Evolutionary conservation across 106 monocot genomes (phyloP).

Genomic region (Platanthera guangdongensis): DNA sequence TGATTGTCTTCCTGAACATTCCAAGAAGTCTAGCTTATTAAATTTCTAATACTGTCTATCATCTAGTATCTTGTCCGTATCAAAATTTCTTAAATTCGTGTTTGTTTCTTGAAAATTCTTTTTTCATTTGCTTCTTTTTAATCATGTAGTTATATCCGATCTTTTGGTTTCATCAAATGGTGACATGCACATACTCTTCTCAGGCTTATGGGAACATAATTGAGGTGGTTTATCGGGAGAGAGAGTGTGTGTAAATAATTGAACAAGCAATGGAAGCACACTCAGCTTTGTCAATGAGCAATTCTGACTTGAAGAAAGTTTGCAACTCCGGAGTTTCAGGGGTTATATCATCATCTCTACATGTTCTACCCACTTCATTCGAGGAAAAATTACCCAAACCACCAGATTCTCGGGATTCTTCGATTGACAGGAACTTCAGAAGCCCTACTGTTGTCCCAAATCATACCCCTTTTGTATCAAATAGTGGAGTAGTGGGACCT

Average conservation of each 20-base stretch:
- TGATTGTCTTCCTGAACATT: not conserved
- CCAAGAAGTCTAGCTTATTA: not conserved
- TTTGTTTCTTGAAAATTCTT: not conserved
- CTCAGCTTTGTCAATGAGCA: constrained; percentile 5
- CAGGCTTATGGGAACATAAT: not conserved
- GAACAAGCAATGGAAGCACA: constrained; percentile 3
- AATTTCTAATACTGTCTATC: not conserved
- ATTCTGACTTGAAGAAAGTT: constrained; percentile 21
- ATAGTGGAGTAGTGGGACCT: constrained; percentile 33
- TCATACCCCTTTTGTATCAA: constrained; percentile 32
- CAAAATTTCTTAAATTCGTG: not conserved
- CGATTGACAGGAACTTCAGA: constrained; percentile 38
- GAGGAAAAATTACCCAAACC: constrained; percentile 32
- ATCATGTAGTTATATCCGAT: not conserved
- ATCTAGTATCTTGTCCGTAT: not conserved
- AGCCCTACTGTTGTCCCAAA: constrained; percentile 18
- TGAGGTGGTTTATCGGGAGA: not conserved
- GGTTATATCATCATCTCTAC: constrained; percentile 36
- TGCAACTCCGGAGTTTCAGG: constrained; percentile 11
- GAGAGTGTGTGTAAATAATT: not conserved
- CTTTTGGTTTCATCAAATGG: not conserved
- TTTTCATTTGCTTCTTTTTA: not conserved
- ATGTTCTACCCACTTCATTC: constrained; percentile 22
- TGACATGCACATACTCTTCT: not conserved
- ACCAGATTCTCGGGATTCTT: constrained; percentile 29